Evolutionary conservation across 345 rosid genomes (phyloP), one percentile per base, ranked within the genome.

Genomic region (Gynandropsis gynandra): DNA sequence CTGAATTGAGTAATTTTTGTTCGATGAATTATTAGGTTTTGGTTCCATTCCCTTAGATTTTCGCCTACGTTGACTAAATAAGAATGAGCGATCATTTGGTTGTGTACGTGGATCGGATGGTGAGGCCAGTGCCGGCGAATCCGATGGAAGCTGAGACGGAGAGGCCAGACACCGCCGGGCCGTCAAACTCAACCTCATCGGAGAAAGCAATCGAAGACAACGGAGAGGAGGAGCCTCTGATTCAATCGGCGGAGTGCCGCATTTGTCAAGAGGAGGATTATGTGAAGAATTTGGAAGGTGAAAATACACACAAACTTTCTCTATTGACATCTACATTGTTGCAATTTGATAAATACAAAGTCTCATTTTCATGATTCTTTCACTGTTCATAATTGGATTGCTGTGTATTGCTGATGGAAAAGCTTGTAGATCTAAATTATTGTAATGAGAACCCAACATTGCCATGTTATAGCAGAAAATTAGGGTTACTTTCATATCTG

Each of bases 201-300:
- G 74, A 43, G n/a, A 49, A 62, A 61, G 67, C 10, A 17, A 53
- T 50, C 7, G 63, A 55, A 46, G 64, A 36, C 67, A 56, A 56
- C 27, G 59, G 16, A 66, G 89, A 84, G 71, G 76, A 78, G 37
- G 81, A 80, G 58, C 83, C 82, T 44, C 64, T 87, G 72, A 71
- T 87, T 66, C 74, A 60, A 63, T 72, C 42, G 29, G 90, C 72
- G 10, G 97, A 87, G 69, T 92, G 98, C 63, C 87, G 97, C 52
- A 92, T 92, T 78, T 92, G 95, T 64, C 98, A 85, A 64, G 98
- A 92, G 52, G 97, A 92, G 71, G 94, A 80, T 56, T 67, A 70
- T 5, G 11, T 81, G 36, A 58, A 29, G 65, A 83, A 75, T 68
- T 69, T 92, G 38, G 98, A 87, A 78, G 62, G 71, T 31, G 3